A percentile compares a stretch with the other conserved stretches of the same genome.
phyloP scores from a whole-genome alignment of 768 basidiomycete genomes.

The Hericium coralloides region DNA sequence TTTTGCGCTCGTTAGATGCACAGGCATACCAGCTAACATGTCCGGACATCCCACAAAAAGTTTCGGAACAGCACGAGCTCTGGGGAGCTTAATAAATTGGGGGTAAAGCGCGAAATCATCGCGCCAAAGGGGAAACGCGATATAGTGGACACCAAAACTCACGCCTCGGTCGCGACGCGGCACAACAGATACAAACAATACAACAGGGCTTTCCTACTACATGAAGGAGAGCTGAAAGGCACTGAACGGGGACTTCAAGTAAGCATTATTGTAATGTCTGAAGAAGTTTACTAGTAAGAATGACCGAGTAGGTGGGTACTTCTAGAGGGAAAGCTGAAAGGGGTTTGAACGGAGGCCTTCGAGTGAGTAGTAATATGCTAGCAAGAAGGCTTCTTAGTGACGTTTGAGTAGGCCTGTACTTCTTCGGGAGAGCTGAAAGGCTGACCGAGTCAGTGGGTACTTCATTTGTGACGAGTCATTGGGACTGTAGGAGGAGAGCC shows the following conservation, averaged over 20 bases:
- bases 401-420: no score
- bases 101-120: conserved; percentile 1
- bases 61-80: background rate
- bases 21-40: background rate
- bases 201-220: conserved; percentile 21
- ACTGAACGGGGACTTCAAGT: background rate
- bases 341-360: no score
- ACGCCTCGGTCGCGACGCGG: conserved; percentile 18
- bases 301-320: background rate
- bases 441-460: no score
- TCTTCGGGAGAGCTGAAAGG: no score
- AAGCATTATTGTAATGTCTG: background rate
- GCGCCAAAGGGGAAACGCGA: conserved; percentile 15
- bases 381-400: no score
- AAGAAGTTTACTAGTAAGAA: background rate
- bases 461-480: no score
- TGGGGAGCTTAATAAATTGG: background rate
- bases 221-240: conserved; percentile 22
- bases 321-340: background rate
- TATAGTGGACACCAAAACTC: conserved; percentile 24
- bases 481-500: no score
- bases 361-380: background rate
- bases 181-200: conserved; percentile 21
- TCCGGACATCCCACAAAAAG: background rate
- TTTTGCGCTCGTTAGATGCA: background rate